phyloP scores from a whole-genome alignment of 208 protist genomes.

The Trichomonas gallinae region DNA sequence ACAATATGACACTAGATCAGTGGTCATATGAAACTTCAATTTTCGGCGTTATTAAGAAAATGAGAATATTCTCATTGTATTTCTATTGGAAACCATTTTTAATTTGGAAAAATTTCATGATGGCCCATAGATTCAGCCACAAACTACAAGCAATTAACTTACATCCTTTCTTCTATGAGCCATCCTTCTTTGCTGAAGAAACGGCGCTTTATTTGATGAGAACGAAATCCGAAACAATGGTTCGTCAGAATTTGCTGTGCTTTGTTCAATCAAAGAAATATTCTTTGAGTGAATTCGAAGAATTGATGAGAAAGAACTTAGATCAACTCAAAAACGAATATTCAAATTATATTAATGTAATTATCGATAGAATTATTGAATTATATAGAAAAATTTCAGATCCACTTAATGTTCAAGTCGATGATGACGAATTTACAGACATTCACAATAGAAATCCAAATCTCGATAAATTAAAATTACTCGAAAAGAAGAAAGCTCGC shows the following conservation, averaged over 20 bases:
- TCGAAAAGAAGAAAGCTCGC: background rate
- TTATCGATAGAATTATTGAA: background rate
- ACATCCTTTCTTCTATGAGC: background rate
- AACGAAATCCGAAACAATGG: background rate
- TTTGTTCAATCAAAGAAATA: background rate
- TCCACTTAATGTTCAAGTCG: background rate
- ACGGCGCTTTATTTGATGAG: background rate
- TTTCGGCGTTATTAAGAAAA: background rate
- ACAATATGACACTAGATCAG: background rate
- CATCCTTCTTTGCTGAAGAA: background rate
- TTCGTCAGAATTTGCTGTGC: background rate
- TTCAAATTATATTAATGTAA: background rate
- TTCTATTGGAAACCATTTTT: constrained; percentile 21
- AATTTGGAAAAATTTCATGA: constrained; percentile 18
- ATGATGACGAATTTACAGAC: background rate
- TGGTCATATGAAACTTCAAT: background rate
- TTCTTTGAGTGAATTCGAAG: background rate
- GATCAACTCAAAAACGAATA: background rate
- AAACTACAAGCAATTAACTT: background rate
- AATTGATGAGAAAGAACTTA: background rate
- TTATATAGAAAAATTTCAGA: background rate
- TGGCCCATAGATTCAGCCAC: background rate
- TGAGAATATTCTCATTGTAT: background rate
- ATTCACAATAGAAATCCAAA: constrained; percentile 14
- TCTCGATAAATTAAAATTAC: background rate